Evolutionary conservation across 805 yeast species (phyloP).

Genomic region (Zygosaccharomyces siamensis): DNA sequence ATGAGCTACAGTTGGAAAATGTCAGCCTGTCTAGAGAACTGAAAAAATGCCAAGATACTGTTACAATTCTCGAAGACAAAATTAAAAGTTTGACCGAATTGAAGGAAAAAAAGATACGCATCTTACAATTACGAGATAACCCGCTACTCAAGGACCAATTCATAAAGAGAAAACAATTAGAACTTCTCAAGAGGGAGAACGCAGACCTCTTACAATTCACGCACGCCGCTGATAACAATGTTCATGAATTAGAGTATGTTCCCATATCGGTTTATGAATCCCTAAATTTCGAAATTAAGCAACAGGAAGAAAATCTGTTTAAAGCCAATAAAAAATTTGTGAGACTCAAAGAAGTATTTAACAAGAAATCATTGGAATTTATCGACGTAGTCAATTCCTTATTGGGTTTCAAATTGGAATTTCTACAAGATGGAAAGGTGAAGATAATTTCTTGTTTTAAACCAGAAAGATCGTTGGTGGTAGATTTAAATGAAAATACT

Average conservation of each 20-base stretch:
- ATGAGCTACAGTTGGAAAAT: constrained; percentile 41
- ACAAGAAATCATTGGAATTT: constrained; percentile 65
- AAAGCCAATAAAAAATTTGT: constrained; percentile 47
- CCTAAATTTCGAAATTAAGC: constrained; percentile 48
- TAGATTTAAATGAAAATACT: constrained; percentile 53
- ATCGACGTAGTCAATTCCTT: constrained; percentile 60
- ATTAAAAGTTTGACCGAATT: constrained; percentile 33
- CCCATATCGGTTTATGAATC: constrained; percentile 65
- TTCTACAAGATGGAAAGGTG: constrained; percentile 52
- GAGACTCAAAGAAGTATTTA: constrained; percentile 52
- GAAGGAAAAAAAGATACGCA: constrained; percentile 41
- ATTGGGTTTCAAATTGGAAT: constrained; percentile 71
- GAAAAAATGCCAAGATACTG: constrained; percentile 36
- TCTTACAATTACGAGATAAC: constrained; percentile 60
- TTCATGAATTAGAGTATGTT: constrained; percentile 33
- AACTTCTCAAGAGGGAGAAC: constrained; percentile 54
- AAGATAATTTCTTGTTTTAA: constrained; percentile 48
- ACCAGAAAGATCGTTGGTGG: constrained; percentile 43
- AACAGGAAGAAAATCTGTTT: constrained; percentile 44
- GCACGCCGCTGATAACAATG: constrained; percentile 12
- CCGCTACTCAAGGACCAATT: constrained; percentile 60
- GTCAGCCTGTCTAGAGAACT: constrained; percentile 37
- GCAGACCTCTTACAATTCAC: constrained; percentile 42
- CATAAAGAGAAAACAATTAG: constrained; percentile 50
- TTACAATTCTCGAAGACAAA: constrained; percentile 37